Percentiles rank a stretch among this genome's conserved stretches.
These are phyloP conservation scores for Dactylellina haptotyla DNA, from an alignment of 2,329 filamentous ascomycete species.

Conservation along the genomic window DNA sequence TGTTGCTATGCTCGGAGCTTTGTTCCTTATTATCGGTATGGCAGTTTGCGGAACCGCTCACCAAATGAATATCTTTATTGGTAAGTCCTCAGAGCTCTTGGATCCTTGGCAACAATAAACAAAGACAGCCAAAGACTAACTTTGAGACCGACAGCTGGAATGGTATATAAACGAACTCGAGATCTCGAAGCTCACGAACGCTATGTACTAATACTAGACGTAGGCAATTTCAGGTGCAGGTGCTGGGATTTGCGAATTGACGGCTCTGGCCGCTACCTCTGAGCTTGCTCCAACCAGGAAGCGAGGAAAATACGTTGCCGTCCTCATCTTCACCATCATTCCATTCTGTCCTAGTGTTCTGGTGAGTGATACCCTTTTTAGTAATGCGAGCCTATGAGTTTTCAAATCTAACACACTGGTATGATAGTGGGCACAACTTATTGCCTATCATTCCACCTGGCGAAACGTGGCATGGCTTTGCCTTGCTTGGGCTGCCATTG, in stretches of 20 bases:
- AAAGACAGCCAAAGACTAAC: slow-evolving; percentile 4
- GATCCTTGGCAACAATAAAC: not conserved
- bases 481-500: slow-evolving; percentile 66
- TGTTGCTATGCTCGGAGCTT: slow-evolving; percentile 68
- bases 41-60: slow-evolving; percentile 70
- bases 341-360: slow-evolving; percentile 72
- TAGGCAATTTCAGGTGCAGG: slow-evolving; percentile 70
- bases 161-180: slow-evolving; percentile 63
- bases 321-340: slow-evolving; percentile 71
- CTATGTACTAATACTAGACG: slow-evolving; percentile 2
- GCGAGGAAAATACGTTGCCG: slow-evolving; percentile 71
- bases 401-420: not conserved
- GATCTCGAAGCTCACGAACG: slow-evolving; percentile 20
- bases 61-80: slow-evolving; percentile 71
- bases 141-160: not conserved
- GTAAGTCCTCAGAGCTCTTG: slow-evolving; percentile 60
- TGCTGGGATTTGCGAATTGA: slow-evolving; percentile 75
- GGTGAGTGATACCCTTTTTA: slow-evolving; percentile 63
- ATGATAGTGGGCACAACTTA: slow-evolving; percentile 56
- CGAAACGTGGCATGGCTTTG: slow-evolving; percentile 68
- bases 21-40: slow-evolving; percentile 69
- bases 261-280: slow-evolving; percentile 73
- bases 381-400: slow-evolving; percentile 61
- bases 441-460: slow-evolving; percentile 66
- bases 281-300: slow-evolving; percentile 74